Evolutionary conservation across 345 rosid genomes (phyloP).

Genomic region (Populus euphratica): DNA sequence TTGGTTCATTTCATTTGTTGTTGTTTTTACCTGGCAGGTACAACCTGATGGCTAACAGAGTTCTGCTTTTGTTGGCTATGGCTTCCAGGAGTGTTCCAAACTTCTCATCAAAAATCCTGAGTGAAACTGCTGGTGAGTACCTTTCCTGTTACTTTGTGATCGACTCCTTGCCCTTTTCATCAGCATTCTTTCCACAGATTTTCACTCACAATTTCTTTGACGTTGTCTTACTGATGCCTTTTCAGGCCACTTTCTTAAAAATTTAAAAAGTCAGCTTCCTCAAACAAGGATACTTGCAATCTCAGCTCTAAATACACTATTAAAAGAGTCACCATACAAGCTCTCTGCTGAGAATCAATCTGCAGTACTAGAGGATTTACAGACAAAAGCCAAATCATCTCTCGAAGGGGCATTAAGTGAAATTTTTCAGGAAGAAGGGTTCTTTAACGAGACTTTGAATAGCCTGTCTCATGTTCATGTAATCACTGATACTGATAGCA

Average conservation of each 20-base stretch:
- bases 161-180: constrained; percentile 2
- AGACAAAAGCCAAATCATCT: constrained; percentile 52
- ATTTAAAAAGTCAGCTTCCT: constrained; percentile 94
- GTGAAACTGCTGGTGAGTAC: constrained; percentile 80
- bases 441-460: constrained; percentile 77
- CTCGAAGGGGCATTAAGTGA: constrained; percentile 76
- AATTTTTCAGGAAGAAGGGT: constrained; percentile 87
- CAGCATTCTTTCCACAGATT: neutral
- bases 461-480: constrained; percentile 95
- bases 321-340: constrained; percentile 94
- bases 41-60: constrained; percentile 98
- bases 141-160: constrained; percentile 15
- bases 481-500: constrained; percentile 63
- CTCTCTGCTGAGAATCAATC: constrained; percentile 46
- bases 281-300: constrained; percentile 98
- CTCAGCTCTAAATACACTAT: constrained; percentile 81
- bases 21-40: constrained; percentile 47
- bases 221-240: constrained; percentile 14
- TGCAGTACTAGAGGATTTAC: constrained; percentile 24
- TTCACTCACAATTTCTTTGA: neutral
- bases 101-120: constrained; percentile 64
- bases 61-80: constrained; percentile 88
- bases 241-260: constrained; percentile 93
- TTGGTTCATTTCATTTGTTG: constrained; percentile 2
- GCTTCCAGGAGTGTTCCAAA: constrained; percentile 65